Evolutionary conservation across 352 stramenopile genomes (phyloP), one percentile per base, ranked within the genome.

Genomic region (Globisporangium spinosum): DNA sequence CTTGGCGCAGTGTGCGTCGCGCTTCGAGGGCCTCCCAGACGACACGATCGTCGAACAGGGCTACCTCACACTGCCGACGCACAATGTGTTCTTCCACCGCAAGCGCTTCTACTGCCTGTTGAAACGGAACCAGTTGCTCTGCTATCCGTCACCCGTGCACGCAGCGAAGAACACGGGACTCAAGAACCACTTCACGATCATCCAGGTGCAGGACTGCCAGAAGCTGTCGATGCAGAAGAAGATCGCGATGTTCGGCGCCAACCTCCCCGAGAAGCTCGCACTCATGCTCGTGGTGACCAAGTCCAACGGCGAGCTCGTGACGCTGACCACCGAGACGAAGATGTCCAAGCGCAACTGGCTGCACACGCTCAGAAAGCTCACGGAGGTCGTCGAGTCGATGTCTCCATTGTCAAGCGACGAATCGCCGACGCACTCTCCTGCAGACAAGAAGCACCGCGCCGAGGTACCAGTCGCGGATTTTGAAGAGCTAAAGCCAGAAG

Each of bases 261-360:
- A 77, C 56, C 34, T 90, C 20, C 84, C 84, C 3, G 34, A 72
- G 0, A 70, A 85, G 9, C 71, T 93, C 47, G 60, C 67, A 45
- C 72, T 80, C 58, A 79, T 93, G 77, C 88, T 93, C 55, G 82
- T 88, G 66, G 79, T 91, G 25, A 91, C 84, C 54, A 87, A 83
- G 45, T 71, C 76, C n/a, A 85, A 84, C 53, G 84, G 82, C 15
- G 80, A 90, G 58, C 80, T 79, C 49, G 77, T 90, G 49, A 57
- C 53, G 6, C 49, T 70, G 22, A 70, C 65, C 3, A 27, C 65
- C 10, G 65, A 70, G 47, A 62, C 47, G 15, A 62, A 63, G 47
- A 38, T 65, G 17, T 57, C 51, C 23, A 70, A 70, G 58, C 65
- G 65, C 58, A 70, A 70, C 10, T 70, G 65, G 65, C 59, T 71